phyloP scores from a whole-genome alignment of 352 stramenopile species.

The Halophytophthora batemanensis region DNA sequence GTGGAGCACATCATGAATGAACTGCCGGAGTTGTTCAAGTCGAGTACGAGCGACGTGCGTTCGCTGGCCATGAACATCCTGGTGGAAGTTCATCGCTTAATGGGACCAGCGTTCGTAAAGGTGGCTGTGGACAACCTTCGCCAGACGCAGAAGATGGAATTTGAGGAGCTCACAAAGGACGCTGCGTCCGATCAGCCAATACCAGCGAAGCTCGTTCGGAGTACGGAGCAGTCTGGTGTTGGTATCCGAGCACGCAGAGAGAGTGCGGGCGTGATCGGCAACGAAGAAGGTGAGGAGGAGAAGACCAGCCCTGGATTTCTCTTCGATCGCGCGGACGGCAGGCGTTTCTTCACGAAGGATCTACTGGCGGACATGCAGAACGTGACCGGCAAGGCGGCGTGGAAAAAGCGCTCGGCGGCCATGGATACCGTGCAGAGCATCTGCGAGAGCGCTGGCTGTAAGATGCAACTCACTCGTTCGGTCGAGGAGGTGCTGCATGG shows the following conservation, averaged over 20 bases:
- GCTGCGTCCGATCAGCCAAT: constrained; percentile 57
- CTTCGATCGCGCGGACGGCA: constrained; percentile 79
- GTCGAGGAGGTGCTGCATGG: constrained; percentile 75
- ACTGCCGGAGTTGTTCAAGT: constrained; percentile 71
- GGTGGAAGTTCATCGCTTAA: constrained; percentile 82
- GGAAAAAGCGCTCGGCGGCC: constrained; percentile 80
- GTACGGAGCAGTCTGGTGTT: constrained; percentile 38
- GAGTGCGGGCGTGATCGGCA: constrained; percentile 51
- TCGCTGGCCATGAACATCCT: constrained; percentile 77
- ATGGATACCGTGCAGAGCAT: constrained; percentile 81
- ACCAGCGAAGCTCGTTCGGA: constrained; percentile 68
- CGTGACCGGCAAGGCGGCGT: constrained; percentile 79
- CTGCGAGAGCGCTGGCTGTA: constrained; percentile 67
- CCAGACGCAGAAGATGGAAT: constrained; percentile 82
- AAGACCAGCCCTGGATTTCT: constrained; percentile 47
- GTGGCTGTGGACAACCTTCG: constrained; percentile 80
- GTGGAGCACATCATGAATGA: constrained; percentile 66
- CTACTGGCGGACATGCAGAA: constrained; percentile 85
- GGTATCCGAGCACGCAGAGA: constrained; percentile 11
- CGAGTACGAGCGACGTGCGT: constrained; percentile 80
- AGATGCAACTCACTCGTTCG: constrained; percentile 82
- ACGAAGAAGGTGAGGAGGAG: constrained; percentile 70
- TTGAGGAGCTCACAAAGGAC: constrained; percentile 75
- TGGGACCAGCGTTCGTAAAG: constrained; percentile 64
- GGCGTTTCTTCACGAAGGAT: constrained; percentile 80